Conservation (phyloP, 306 rosid genomes). For the Quercus gilva region DNA sequence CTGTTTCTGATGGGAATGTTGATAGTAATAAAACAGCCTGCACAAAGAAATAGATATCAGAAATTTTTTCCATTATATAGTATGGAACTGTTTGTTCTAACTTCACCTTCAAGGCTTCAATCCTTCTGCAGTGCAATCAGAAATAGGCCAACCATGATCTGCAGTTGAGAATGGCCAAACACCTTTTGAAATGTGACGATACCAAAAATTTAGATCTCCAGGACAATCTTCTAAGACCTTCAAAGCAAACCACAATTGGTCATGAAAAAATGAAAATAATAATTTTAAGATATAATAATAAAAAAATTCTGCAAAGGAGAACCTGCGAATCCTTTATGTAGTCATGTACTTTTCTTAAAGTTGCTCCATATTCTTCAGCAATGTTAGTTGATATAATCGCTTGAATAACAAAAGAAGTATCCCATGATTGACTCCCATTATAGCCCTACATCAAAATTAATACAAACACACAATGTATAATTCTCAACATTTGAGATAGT, state of each 20-base stretch:
- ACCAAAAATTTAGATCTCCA: slow-evolving; percentile 68
- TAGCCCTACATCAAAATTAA: slow-evolving; percentile 67
- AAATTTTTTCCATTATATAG: neutral
- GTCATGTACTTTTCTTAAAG: slow-evolving; percentile 67
- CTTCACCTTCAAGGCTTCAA: slow-evolving; percentile 40
- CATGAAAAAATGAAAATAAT: neutral
- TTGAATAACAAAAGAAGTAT: slow-evolving; percentile 75
- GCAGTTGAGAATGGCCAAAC: slow-evolving; percentile 88
- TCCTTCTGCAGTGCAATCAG: slow-evolving; percentile 94
- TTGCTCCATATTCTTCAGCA: slow-evolving; percentile 58
- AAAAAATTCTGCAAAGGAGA: neutral
- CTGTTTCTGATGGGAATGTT: slow-evolving; percentile 60
- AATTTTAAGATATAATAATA: slow-evolving; percentile 13
- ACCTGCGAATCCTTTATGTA: slow-evolving; percentile 86
- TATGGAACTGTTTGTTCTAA: neutral
- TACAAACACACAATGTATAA: neutral
- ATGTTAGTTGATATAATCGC: slow-evolving; percentile 81
- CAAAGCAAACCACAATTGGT: slow-evolving; percentile 5
- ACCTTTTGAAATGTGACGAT: slow-evolving; percentile 89
- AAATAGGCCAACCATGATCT: slow-evolving; percentile 97
- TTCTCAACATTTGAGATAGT: neutral
- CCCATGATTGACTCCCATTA: slow-evolving; percentile 98
- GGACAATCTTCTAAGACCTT: slow-evolving; percentile 75
- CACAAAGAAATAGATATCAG: slow-evolving; percentile 4
- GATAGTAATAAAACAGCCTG: slow-evolving; percentile 68